Base-by-base conservation (phyloP, 1,284 basidiomycete species). In the Rhodotorula sp. region DNA sequence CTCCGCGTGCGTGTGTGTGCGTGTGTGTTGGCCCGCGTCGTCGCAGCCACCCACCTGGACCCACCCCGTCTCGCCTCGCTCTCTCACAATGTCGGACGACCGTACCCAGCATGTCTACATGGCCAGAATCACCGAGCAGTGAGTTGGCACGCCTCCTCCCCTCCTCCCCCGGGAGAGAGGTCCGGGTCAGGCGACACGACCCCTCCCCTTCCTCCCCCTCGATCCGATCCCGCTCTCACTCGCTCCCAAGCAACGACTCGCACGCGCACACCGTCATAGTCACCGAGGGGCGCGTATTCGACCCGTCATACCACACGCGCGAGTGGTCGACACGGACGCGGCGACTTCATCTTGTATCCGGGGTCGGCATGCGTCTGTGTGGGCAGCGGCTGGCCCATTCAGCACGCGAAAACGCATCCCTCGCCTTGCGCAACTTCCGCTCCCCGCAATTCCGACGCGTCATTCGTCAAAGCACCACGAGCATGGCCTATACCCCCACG, bases 71-170 rank as follows among this genome's bases (percentile, higher is more conserved):
- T 28, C 45, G 23, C 43, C 23, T 26, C 21, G 10, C 31, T 23
- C 49, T 26, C 34, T 18, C 45, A 8, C 43, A 19, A 69, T 69
- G 66, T 56, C 67, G 34, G 50, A 65, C 52, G 72, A 70, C 50
- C 57, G 56, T 12, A 43, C 64, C 45, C 54, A 65, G 5, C 69
- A 64, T 54, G 74, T 76, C 43, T 76, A 76, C 75, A 76, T 76
- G 75, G 71, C 62, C 26, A 68, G 75, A 50, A 73, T 76, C 52
- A 58, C 65, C 26, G 75, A 76, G 60, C 73, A 75, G 74, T 62
- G 18, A 64, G 73, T 72, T 28, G 28, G 2, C 28, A 28, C 28
- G 31, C 52, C 57, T 28, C 23, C 16, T 26, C 28, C 21, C 31
- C 10, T 6, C 48, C 52, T 15, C 31, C 34, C 31, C 23, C 56